A percentile compares a stretch with the other conserved stretches of the same genome.
Evolutionary conservation across 495 filamentous ascomycete genomes (phyloP).

Genomic region (Wilcoxina mikolae): DNA sequence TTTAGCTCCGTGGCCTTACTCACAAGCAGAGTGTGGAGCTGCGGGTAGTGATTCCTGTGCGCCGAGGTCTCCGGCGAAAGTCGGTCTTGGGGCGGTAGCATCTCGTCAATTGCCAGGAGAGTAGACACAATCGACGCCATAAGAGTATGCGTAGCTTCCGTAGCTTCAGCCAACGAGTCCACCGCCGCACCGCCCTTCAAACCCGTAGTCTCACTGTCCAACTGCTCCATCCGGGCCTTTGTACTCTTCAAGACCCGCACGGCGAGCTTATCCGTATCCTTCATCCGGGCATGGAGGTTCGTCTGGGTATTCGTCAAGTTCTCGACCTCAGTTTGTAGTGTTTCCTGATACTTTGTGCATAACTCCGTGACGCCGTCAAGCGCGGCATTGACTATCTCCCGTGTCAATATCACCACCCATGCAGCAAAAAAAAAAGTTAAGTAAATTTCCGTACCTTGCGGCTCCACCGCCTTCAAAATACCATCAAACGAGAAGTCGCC

Average conservation of each 20-base stretch:
- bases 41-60: constrained; percentile 26
- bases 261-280: constrained; percentile 21
- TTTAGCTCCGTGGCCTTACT: constrained; percentile 25
- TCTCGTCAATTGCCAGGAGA: constrained; percentile 27
- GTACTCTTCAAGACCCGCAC: constrained; percentile 22
- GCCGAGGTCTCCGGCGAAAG: constrained; percentile 18
- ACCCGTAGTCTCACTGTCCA: constrained; percentile 15
- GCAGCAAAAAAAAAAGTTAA: background rate
- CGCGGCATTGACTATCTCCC: constrained; percentile 17
- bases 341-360: constrained; percentile 18
- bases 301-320: constrained; percentile 18
- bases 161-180: constrained; percentile 22
- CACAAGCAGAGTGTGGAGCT: constrained; percentile 21
- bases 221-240: constrained; percentile 20
- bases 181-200: constrained; percentile 23
- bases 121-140: constrained; percentile 28
- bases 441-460: constrained; percentile 23
- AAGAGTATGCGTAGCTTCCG: constrained; percentile 25
- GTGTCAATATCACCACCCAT: background rate
- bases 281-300: constrained; percentile 20
- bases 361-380: constrained; percentile 18
- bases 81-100: constrained; percentile 25
- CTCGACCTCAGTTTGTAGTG: constrained; percentile 19
- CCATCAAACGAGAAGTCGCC: constrained; percentile 28
- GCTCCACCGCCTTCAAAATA: constrained; percentile 27